Base-by-base conservation (phyloP, 441 rosid genomes). In the Cnidoscolus chayamansa region DNA sequence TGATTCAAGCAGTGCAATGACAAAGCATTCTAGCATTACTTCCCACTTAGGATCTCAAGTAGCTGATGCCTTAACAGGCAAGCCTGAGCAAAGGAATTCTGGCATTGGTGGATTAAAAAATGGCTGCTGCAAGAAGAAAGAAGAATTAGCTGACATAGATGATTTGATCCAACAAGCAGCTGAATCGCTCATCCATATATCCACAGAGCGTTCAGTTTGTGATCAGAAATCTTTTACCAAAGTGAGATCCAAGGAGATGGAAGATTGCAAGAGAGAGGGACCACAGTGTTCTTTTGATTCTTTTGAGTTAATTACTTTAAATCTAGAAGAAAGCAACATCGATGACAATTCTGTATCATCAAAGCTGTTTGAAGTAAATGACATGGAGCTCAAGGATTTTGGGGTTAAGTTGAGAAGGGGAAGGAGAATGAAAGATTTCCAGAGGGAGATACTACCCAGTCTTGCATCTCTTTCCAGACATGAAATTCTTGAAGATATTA, bases 361-460 rank as follows among this genome's bases (percentile, higher is more conserved):
- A 32, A 85, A 79, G 84, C 84, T 86, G 37, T 55, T 74, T 10
- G 86, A 87, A 74, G 77, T 77, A 48, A 80, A 65, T 32, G 78
- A 80, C 25, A 35, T 63, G 0, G 86, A 78, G 76, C 77, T 61
- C 19, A 88, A 84, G 71, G 89, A 87, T 77, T 76, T 83, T 40
- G 77, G 91, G 67, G 10, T 77, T 50, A 92, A 83, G 81, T 74
- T 87, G 80, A 90, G 90, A 80, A 80, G 96, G 72, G 97, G 97
- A 35, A 78, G 97, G 68, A 85, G 97, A 71, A 63, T 92, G 90
- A 92, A 92, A 78, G 92, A 92, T 80, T 92, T 92, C 70, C 97
- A 87, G 65, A 86, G 72, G 74, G 97, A 92, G 80, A 88, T 92
- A 80, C 82, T 92, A 63, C 96, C 96, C 0, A 75, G 82, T 51